Evolutionary conservation across 805 yeast species (phyloP), one percentile per base, ranked within the genome.

Genomic region (Cyberlindnera veronae): DNA sequence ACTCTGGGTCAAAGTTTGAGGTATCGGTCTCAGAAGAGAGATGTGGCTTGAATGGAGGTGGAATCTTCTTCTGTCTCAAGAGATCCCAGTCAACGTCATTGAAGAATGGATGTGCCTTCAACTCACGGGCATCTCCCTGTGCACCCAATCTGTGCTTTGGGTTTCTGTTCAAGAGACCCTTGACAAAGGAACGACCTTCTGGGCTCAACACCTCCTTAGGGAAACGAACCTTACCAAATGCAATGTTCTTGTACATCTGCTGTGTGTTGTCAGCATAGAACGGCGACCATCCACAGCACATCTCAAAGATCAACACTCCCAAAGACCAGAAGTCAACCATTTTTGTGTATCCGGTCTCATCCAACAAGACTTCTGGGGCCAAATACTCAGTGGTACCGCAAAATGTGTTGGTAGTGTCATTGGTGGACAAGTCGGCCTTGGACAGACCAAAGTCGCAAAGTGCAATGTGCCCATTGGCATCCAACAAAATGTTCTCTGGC

Each of bases 261-360:
- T 93, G 98, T 36, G 95, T 89, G 63, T 88, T 91, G 48, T 91
- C 97, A 20, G 98, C 99, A 58, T 88, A 93, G 63, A 93, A 93
- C 40, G 99, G 99, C 5, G 96, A 85, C 99, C 98, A 93, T 37
- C 99, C 99, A 68, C 98, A 93, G 64, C 98, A 90, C 99, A 93
- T 93, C 68, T 93, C 99, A 64, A 93, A 93, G 33, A 93, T 89
- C 43, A 93, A 70, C 19, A 93, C 99, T 45, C 99, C 99, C 43
- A 93, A 69, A 3, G 98, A 90, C 99, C 99, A 93, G 56, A 93
- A 93, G 63, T 93, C 99, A 46, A 93, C 99, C 98, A 93, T 91
- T 64, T 90, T 89, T 28, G 98, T 93, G 67, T 93, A 93, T 14
- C 99, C 99, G 39, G 86, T 77, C 63, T 93, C 99, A 66, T 93